phyloP scores from a whole-genome alignment of 257 asterid genomes.

The Solanum acaule region DNA sequence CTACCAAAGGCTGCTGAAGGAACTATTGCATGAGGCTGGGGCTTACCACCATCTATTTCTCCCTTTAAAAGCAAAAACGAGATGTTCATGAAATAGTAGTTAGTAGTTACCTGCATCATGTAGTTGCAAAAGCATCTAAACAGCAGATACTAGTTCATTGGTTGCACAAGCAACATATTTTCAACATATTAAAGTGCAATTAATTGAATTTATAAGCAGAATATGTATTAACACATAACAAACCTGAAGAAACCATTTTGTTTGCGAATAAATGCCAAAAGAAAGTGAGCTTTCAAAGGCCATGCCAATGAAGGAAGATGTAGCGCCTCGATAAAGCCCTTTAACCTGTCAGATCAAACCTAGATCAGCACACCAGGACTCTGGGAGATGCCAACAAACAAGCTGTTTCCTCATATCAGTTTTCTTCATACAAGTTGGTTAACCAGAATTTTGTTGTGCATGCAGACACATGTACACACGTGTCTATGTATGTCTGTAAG shows the following conservation, averaged over 20 bases:
- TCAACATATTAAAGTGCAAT: not conserved
- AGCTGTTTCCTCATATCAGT: not conserved
- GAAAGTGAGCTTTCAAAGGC: constrained; percentile 89
- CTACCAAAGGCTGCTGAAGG: constrained; percentile 85
- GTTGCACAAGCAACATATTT: not conserved
- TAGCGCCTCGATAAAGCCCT: constrained; percentile 90
- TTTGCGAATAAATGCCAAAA: constrained; percentile 87
- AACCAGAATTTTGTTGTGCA: not conserved
- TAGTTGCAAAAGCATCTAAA: not conserved
- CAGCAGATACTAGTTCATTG: not conserved
- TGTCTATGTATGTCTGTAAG: not conserved
- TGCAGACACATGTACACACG: not conserved
- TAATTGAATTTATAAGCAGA: not conserved
- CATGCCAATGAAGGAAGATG: constrained; percentile 88
- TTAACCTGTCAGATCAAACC: constrained; percentile 41
- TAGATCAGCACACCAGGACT: not conserved
- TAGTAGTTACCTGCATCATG: not conserved
- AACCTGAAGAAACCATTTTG: constrained; percentile 75
- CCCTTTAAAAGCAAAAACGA: constrained; percentile 36
- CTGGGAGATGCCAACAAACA: not conserved
- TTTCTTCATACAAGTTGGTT: not conserved
- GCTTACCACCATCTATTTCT: constrained; percentile 41
- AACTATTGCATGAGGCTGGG: constrained; percentile 56
- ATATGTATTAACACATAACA: not conserved
- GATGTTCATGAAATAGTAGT: not conserved